Conservation (phyloP, 176 grass and related monocot genomes). For the Zea mays region DNA sequence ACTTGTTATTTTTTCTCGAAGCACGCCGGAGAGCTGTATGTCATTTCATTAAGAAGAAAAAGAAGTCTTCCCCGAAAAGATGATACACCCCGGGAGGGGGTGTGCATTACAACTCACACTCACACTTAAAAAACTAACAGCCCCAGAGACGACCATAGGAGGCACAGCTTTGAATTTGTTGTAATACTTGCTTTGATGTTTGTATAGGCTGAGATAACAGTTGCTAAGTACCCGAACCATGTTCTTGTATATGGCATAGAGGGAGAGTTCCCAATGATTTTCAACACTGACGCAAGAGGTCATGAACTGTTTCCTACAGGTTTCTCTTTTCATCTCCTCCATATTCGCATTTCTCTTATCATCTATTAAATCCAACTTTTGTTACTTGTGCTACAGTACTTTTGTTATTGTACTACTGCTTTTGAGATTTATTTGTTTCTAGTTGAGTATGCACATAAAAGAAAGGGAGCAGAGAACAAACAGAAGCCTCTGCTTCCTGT, state of each 20-base stretch:
- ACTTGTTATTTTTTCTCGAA: not conserved
- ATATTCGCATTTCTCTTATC: slow-evolving; percentile 22
- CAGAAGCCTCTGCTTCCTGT: not conserved
- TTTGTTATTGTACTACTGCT: slow-evolving; percentile 14
- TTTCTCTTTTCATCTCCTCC: slow-evolving; percentile 28
- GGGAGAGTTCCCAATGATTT: slow-evolving; percentile 78
- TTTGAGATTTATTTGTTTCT: slow-evolving; percentile 14
- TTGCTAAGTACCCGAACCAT: slow-evolving; percentile 81
- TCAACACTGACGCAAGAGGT: slow-evolving; percentile 84
- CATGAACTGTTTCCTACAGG: slow-evolving; percentile 90
- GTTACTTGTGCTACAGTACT: slow-evolving; percentile 13
- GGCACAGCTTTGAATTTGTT: not conserved
- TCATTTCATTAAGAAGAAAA: no score
- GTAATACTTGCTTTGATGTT: not conserved
- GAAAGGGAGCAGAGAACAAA: slow-evolving; percentile 13
- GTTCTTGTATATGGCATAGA: slow-evolving; percentile 87
- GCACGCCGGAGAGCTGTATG: no score
- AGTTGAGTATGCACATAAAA: not conserved
- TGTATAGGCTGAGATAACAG: slow-evolving; percentile 70
- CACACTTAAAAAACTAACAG: no score
- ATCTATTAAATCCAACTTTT: slow-evolving; percentile 6
- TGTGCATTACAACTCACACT: no score
- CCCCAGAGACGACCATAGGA: no score
- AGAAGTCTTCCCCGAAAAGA: no score
- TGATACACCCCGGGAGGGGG: no score